Evolutionary conservation across 768 basidiomycete genomes (phyloP), one percentile per base, ranked within the genome.

Genomic region (Sistotremastrum suecicum): DNA sequence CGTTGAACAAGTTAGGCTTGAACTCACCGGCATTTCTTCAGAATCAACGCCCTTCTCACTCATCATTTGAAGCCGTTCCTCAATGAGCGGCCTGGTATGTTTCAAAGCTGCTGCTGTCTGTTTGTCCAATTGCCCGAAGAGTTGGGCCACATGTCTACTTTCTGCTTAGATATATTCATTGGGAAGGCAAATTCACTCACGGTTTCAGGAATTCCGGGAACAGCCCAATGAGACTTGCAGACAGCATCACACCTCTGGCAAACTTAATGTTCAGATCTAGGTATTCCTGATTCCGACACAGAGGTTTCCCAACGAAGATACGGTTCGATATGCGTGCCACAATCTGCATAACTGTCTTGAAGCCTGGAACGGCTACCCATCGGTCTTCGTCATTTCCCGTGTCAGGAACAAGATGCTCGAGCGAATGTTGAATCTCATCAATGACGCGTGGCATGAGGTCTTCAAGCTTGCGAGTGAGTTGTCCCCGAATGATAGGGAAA

Each of bases 231-330:
- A 45, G 44, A 35, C 37, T 12, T 12, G 29, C 29, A 32, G 12
- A 41, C 7, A 10, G 29, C 40, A 53, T 12, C 29, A 68, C 48
- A 28, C 62, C 55, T 1, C 57, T 4, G 2, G 69, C 52, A 44
- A 58, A 64, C 1, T 57, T 45, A 9, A 65, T 56, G 12, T 56
- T 60, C 9, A 67, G 49, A 6, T 54, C 45, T 2, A 60, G 49
- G 54, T 67, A 72, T 3, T 61, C 66, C 5, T 55, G 51, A 42
- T 71, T 36, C 8, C 39, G 28, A 66, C 65, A 65, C 7, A 62
- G 48, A 11, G 60, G 63, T 4, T 55, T 39, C 5, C 63, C 64
- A 8, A 66, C 61, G 32, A 66, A 62, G 11, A 63, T 40, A 2
- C 63, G 52, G 40, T 64, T 64, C 43, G 55, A 63, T 3, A 57